Evolutionary conservation across 495 filamentous ascomycete genomes (phyloP), one percentile per base, ranked within the genome.

Genomic region (Tuber microsphaerosporum): DNA sequence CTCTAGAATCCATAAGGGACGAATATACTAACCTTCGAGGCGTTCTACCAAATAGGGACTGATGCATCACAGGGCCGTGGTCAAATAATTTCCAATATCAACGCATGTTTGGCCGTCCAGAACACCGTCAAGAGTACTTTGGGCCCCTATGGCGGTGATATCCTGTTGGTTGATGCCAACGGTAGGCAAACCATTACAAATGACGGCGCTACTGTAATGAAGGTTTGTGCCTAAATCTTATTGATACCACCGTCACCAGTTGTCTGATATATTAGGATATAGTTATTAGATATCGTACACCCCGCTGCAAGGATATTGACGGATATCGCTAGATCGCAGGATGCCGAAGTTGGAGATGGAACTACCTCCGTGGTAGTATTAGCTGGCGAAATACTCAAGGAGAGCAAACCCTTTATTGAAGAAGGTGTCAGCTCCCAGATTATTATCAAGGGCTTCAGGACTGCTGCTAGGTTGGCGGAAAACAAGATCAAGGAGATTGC

Each of bases 401-500:
- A 98, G 87, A 86, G 97, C 80, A 93, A 92, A 80, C 94, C 97
- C 81, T 90, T 92, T 81, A 96, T 99, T 61, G 95, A 99, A 85
- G 92, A 95, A 84, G 95, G 95, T 72, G 93, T 98, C 80, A 97
- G 95, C 87, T 92, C 94, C 82, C 95, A 97, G 87, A 92, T 92
- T 69, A 97, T 99, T 84, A 92, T 97, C 84, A 98, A 97, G 89
- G 95, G 94, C 80, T 87, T 97, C 79, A 89, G 95, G 85, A 92
- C 91, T 86, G 92, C 94, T 41, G 92, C 91, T 46, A 86, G 87
- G 74, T 94, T 99, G 91, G 95, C 95, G 6, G 94, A 97, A 83
- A 97, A 97, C 86, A 97, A 97, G 87, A 91, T 99, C 81, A 96
- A 94, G 88, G 95, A 99, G 85, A 99, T 99, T 86, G 91, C 93